Percentiles rank a stretch among this genome's conserved stretches.
Conservation (phyloP, 371 early-diverging fungal genomes). For the Lichtheimia hyalospora region DNA sequence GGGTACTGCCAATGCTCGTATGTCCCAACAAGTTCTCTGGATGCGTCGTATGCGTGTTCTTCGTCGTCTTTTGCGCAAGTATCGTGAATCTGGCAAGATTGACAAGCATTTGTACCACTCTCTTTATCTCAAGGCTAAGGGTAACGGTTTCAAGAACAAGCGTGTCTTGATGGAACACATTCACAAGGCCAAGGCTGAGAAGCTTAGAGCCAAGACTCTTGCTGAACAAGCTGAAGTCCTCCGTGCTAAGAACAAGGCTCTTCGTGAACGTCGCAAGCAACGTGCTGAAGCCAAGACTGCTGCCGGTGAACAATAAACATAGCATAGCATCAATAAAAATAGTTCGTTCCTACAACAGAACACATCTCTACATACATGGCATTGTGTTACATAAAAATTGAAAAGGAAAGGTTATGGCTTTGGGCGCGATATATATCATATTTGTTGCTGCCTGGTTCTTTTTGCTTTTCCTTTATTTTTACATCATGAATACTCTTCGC, state of each 20-base stretch:
- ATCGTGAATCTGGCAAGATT: slow-evolving; percentile 98
- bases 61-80: slow-evolving; percentile 96
- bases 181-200: slow-evolving; percentile 99
- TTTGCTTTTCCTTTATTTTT: too few relatives aligned
- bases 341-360: too few relatives aligned
- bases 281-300: slow-evolving; percentile 82
- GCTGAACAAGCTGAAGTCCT: slow-evolving; percentile 99
- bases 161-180: slow-evolving; percentile 99
- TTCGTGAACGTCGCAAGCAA: slow-evolving; percentile 89
- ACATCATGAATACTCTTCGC: too few relatives aligned
- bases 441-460: too few relatives aligned
- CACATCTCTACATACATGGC: too few relatives aligned
- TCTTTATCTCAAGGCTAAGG: slow-evolving; percentile 99
- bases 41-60: slow-evolving; percentile 99
- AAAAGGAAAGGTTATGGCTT: too few relatives aligned
- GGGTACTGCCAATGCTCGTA: slow-evolving; percentile 99
- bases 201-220: slow-evolving; percentile 92
- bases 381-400: too few relatives aligned
- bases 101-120: slow-evolving; percentile 98
- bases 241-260: slow-evolving; percentile 95
- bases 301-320: slow-evolving; percentile 10
- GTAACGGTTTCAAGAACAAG: slow-evolving; percentile 99
- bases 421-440: too few relatives aligned
- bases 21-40: slow-evolving; percentile 97
- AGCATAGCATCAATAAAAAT: not conserved